Evolutionary conservation across 2,329 filamentous ascomycete species (phyloP), one percentile per base, ranked within the genome.

Genomic region (Penicillium sp.): DNA sequence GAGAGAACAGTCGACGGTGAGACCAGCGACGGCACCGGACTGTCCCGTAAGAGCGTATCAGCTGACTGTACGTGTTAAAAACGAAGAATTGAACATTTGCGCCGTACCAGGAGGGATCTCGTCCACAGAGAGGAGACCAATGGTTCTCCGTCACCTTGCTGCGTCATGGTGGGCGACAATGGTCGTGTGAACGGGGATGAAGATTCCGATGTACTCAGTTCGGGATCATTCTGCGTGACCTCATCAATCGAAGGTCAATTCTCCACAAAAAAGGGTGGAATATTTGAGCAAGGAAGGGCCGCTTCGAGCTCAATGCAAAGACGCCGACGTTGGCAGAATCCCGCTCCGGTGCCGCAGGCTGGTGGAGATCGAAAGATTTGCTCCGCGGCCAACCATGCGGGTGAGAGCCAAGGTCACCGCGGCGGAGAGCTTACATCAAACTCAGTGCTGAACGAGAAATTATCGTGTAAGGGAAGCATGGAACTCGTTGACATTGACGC

Each of bases 1-100:
- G 66, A 98, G 88, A 47, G 90, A 90, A 63, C 95, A 84, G 80
- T 98, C 93, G 70, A 97, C 93, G 11, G 90, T 95, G 41, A 93
- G 93, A 66, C 93, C 93, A 58, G 93, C 93, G 57, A 96, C 76
- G 64, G 84, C 93, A 69, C 93, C 93, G 59, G 93, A 89, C 77
- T 85, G 61, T 32, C 45, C n/a, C 24, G 24, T 13, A n/a, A 38
- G 24, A 32, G 9, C 32, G 18, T 52, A 50, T 49, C 48, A 53
- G 46, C 28, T 37, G 18, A 18, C 18, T 18, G 18, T 18, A 18
- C 18, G 18, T 1, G 18, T 18, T 3, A 18, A 18, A 18, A 18
- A 18, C 3, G 25, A n/a, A 38, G 13, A 24, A 13, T 29, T 25
- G 27, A 36, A 40, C 39, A 33, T 28, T 27, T 32, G 46, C 33